phyloP scores from a whole-genome alignment of 495 filamentous ascomycete species.

The Aspergillus haitiensis region DNA sequence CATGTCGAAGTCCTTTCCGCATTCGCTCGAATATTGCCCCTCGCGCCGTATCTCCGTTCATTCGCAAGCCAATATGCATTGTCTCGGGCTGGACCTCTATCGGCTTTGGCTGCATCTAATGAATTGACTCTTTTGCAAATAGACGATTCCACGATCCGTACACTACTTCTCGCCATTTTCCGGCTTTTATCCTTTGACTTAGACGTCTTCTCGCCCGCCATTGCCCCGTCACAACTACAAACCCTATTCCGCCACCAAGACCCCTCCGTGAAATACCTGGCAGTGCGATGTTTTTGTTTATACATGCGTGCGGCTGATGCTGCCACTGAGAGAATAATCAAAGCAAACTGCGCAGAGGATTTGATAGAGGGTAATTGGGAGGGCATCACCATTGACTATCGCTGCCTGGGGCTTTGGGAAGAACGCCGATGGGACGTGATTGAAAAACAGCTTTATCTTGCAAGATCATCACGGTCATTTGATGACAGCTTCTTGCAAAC shows the following conservation, averaged over 20 bases:
- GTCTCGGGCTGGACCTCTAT: conserved; percentile 43
- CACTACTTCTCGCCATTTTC: conserved; percentile 66
- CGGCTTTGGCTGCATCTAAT: conserved; percentile 41
- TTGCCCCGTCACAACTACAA: conserved; percentile 66
- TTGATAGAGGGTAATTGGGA: conserved; percentile 72
- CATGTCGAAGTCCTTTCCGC: conserved; percentile 60
- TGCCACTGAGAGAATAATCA: conserved; percentile 68
- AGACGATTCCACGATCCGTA: conserved; percentile 35
- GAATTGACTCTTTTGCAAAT: conserved; percentile 41
- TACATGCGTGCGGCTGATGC: conserved; percentile 79
- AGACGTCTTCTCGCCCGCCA: conserved; percentile 57
- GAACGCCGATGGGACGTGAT: conserved; percentile 50
- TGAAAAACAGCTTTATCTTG: conserved; percentile 26
- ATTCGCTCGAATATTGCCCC: conserved; percentile 76
- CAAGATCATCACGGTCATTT: conserved; percentile 27
- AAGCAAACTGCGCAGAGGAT: conserved; percentile 59
- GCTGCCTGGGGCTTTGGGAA: conserved; percentile 81
- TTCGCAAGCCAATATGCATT: conserved; percentile 49
- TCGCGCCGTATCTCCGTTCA: conserved; percentile 66
- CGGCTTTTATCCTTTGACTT: conserved; percentile 75
- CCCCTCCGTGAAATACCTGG: conserved; percentile 69
- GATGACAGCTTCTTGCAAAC: conserved; percentile 29
- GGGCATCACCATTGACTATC: conserved; percentile 74
- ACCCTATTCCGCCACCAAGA: conserved; percentile 62
- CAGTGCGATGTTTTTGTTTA: conserved; percentile 73